Percentiles rank a stretch among this genome's conserved stretches.
Evolutionary conservation across 371 early-diverging fungal species (phyloP).

Genomic region (Apophysomyces elegans): DNA sequence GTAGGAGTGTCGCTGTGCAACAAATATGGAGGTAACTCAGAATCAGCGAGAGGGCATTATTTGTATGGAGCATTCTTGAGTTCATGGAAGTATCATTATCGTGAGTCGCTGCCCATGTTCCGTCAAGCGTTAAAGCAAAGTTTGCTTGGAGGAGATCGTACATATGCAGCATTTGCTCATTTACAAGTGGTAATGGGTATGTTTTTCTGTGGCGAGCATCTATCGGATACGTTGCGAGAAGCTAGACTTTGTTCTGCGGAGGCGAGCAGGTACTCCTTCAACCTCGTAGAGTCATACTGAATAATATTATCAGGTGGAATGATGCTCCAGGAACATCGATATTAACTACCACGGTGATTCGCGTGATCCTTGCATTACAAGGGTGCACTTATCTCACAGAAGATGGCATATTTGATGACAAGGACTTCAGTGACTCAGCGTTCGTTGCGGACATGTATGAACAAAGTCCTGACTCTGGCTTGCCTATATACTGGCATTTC

Average conservation of each 20-base stretch:
- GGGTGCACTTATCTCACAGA: slow-evolving; percentile 41
- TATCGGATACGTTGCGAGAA: slow-evolving; percentile 42
- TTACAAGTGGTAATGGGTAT: slow-evolving; percentile 38
- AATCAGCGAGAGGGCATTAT: slow-evolving; percentile 41
- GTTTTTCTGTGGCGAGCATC: slow-evolving; percentile 36
- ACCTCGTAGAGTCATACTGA: background rate
- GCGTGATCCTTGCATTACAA: slow-evolving; percentile 43
- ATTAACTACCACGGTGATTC: slow-evolving; percentile 36
- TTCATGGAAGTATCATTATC: slow-evolving; percentile 47
- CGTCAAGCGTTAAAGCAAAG: slow-evolving; percentile 46
- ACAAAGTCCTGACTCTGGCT: slow-evolving; percentile 20
- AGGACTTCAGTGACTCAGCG: slow-evolving; percentile 32
- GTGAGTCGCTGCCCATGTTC: slow-evolving; percentile 37
- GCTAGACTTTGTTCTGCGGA: slow-evolving; percentile 43
- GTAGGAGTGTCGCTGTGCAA: slow-evolving; percentile 45
- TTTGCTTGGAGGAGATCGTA: slow-evolving; percentile 45
- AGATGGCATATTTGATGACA: slow-evolving; percentile 42
- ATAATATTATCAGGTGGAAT: slow-evolving; percentile 17
- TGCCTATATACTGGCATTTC: slow-evolving; percentile 38
- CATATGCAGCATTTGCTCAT: slow-evolving; percentile 48
- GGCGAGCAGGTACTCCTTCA: slow-evolving; percentile 14
- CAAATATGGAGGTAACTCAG: slow-evolving; percentile 46
- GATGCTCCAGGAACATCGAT: slow-evolving; percentile 32
- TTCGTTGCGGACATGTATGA: slow-evolving; percentile 32
- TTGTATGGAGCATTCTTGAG: slow-evolving; percentile 42